These are phyloP conservation scores for Neoboletus brunneissimus DNA, from an alignment of 768 basidiomycete species.

Conservation along the genomic window DNA sequence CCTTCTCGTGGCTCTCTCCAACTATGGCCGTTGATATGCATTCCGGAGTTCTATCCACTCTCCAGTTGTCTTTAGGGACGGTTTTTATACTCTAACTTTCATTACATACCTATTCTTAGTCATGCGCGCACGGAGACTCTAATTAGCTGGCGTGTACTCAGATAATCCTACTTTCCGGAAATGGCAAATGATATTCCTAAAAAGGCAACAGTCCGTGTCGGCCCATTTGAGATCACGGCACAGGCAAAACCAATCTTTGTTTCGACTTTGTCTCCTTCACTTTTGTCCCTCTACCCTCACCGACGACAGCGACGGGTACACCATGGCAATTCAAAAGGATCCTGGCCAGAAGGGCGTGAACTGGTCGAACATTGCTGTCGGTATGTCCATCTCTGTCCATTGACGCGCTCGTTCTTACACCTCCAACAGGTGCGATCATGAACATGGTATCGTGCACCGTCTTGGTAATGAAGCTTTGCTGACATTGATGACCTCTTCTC, in stretches of 20 bases:
- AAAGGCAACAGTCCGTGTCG: background rate
- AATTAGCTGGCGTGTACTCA: conserved; percentile 23
- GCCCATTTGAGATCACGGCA: conserved; percentile 12
- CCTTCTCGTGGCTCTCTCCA: conserved; percentile 21
- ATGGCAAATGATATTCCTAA: conserved; percentile 5
- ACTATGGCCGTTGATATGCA: conserved; percentile 15
- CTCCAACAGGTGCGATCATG: conserved; percentile 82
- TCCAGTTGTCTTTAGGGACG: conserved; percentile 1
- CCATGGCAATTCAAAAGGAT: conserved; percentile 80
- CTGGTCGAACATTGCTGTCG: conserved; percentile 95
- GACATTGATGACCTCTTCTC: conserved; percentile 7
- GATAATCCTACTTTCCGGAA: conserved; percentile 3
- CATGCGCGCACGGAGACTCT: conserved; percentile 23
- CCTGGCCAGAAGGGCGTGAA: conserved; percentile 89
- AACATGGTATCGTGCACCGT: conserved; percentile 76
- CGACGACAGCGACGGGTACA: conserved; percentile 22
- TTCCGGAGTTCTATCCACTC: conserved; percentile 1
- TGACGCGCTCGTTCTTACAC: conserved; percentile 18
- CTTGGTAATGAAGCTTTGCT: conserved; percentile 18
- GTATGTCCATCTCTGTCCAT: conserved; percentile 45
- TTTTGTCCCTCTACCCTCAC: conserved; percentile 12
- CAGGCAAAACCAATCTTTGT: background rate
- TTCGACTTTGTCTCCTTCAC: conserved; percentile 5
- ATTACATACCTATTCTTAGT: conserved; percentile 28
- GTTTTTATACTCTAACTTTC: conserved; percentile 28